A percentile compares a stretch with the other conserved stretches of the same genome.
phyloP scores from a whole-genome alignment of 116 monocot species.

The Cymodocea nodosa region DNA sequence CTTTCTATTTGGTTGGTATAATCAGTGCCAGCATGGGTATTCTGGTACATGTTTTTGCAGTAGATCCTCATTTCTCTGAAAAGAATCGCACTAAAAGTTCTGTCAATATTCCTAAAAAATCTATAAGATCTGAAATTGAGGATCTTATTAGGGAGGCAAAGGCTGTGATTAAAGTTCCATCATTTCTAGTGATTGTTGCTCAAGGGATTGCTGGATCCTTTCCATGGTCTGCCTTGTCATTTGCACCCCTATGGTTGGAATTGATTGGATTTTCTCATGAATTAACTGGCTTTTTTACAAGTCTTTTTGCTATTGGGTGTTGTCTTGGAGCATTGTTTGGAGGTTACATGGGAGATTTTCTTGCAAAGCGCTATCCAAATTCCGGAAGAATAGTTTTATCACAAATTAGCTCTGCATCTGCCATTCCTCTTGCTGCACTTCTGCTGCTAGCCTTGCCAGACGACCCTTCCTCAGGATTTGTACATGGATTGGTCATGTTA shows the following conservation, averaged over 20 bases:
- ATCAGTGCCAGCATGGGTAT: conserved; percentile 59
- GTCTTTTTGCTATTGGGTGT: conserved; percentile 40
- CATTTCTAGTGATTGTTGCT: conserved; percentile 94
- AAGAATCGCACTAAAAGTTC: conserved; percentile 25
- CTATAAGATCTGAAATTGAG: conserved; percentile 26
- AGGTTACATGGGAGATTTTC: conserved; percentile 79
- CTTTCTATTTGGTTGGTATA: conserved; percentile 73
- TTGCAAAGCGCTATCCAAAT: conserved; percentile 53
- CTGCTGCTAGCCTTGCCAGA: conserved; percentile 63
- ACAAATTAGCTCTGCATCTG: conserved; percentile 84
- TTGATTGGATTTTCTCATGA: conserved; percentile 80
- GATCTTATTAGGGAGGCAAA: conserved; percentile 57
- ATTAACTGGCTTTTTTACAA: conserved; percentile 53
- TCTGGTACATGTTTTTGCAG: conserved; percentile 48
- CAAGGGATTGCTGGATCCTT: conserved; percentile 21
- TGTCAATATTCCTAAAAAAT: conserved; percentile 15
- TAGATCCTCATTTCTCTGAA: conserved; percentile 53
- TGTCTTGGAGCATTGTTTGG: conserved; percentile 77
- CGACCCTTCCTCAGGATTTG: conserved; percentile 53
- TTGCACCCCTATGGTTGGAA: conserved; percentile 94
- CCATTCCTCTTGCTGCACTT: conserved; percentile 75
- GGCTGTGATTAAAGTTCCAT: conserved; percentile 60
- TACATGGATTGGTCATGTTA: conserved; percentile 57
- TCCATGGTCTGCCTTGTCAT: conserved; percentile 89
- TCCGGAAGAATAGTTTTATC: conserved; percentile 85